Percentiles rank a stretch among this genome's conserved stretches.
Conservation (phyloP, 176 grass and related monocot genomes). For the Carex littledalei region DNA sequence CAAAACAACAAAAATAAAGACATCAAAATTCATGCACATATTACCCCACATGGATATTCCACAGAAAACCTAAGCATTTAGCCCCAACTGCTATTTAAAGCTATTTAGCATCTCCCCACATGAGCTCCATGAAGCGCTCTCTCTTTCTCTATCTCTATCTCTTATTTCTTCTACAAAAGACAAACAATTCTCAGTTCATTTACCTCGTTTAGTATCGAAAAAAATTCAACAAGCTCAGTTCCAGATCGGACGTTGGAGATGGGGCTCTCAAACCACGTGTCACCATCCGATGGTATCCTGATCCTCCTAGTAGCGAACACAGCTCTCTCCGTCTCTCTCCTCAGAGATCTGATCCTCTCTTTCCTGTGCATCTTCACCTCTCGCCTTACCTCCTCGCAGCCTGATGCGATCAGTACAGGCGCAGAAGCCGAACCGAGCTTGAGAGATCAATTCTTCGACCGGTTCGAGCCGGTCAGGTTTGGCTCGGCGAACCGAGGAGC, state of each 20-base stretch:
- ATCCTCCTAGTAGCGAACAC: constrained; percentile 62
- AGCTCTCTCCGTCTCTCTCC: constrained; percentile 45
- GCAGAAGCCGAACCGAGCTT: constrained; percentile 1
- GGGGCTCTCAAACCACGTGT: constrained; percentile 76
- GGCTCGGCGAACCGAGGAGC: not conserved
- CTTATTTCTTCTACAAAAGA: not conserved
- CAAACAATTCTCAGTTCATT: not conserved
- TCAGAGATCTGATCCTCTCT: constrained; percentile 46
- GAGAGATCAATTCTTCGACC: constrained; percentile 31
- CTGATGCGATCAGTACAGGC: not conserved
- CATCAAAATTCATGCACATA: not conserved
- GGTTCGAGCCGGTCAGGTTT: constrained; percentile 41
- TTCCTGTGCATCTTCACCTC: constrained; percentile 40
- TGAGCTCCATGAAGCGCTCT: not conserved
- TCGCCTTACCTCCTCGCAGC: not conserved
- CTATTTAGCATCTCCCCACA: not conserved
- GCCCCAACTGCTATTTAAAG: not conserved
- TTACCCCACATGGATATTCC: not conserved
- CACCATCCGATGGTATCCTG: constrained; percentile 67
- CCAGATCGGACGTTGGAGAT: constrained; percentile 28
- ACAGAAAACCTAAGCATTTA: not conserved
- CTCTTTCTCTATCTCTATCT: not conserved
- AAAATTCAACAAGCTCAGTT: constrained; percentile 1
- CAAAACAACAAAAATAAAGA: not conserved
- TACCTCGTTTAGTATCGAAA: not conserved